Conservation (phyloP, 768 basidiomycete species). For the Thelephora aurantiotincta region DNA sequence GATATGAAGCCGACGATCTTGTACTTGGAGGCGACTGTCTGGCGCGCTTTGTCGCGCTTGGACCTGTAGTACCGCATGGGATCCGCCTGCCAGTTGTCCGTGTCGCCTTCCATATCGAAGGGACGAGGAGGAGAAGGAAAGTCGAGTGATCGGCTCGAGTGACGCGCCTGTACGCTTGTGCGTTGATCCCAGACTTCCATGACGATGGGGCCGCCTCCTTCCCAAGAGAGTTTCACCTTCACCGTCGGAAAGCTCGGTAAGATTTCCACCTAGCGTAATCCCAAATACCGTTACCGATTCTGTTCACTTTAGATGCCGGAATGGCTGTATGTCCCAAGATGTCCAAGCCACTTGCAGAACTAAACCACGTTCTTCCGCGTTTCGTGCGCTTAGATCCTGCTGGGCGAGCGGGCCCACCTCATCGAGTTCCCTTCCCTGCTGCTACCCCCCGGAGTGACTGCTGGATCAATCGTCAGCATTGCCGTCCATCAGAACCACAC, state of each 20-base stretch:
- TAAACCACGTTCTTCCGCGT: conserved; percentile 2
- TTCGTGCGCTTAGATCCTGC: conserved; percentile 86
- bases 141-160: neutral
- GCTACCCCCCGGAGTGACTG: conserved; percentile 79
- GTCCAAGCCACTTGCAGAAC: conserved; percentile 8
- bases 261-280: conserved; percentile 12
- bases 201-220: neutral
- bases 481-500: conserved; percentile 77
- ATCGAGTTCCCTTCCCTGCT: conserved; percentile 97
- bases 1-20: conserved; percentile 94
- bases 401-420: conserved; percentile 88
- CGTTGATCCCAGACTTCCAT: neutral
- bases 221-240: conserved; percentile 70
- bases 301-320: conserved; percentile 55
- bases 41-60: conserved; percentile 56
- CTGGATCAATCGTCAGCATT: conserved; percentile 96
- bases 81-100: conserved; percentile 30
- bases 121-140: neutral
- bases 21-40: conserved; percentile 70
- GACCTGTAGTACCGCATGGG: conserved; percentile 80
- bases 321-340: conserved; percentile 56
- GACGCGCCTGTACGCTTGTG: no score
- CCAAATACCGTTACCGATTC: neutral
- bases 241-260: conserved; percentile 91
- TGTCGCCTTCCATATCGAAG: conserved; percentile 19